Percentiles rank a stretch among this genome's conserved stretches.
Evolutionary conservation across 2,329 filamentous ascomycete genomes (phyloP).

Genomic region (Colletotrichum spinosum): DNA sequence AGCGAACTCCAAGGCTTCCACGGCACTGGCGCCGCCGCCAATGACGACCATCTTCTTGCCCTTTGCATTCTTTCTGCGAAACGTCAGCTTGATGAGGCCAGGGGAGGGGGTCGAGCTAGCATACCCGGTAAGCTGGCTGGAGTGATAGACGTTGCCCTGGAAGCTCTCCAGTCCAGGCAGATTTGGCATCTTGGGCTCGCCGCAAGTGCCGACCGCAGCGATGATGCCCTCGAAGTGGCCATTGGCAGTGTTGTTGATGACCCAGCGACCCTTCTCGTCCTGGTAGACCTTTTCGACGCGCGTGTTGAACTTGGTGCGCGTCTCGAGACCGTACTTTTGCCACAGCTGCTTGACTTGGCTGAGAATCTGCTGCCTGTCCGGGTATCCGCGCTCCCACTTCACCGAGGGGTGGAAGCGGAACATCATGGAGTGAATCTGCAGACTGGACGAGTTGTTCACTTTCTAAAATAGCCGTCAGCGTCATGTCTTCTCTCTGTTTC

Average conservation of each 20-base stretch:
- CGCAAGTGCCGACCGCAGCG: conserved; percentile 83
- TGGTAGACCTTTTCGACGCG: conserved; percentile 77
- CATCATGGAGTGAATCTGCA: conserved; percentile 89
- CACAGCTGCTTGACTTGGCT: conserved; percentile 78
- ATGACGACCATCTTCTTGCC: conserved; percentile 82
- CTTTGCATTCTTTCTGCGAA: conserved; percentile 70
- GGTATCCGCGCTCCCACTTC: conserved; percentile 81
- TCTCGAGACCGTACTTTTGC: conserved; percentile 78
- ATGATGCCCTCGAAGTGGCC: conserved; percentile 84
- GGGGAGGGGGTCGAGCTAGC: conserved; percentile 9
- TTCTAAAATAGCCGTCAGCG: conserved; percentile 56
- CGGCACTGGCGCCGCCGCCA: conserved; percentile 83
- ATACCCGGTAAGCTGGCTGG: conserved; percentile 75
- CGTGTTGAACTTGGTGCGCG: conserved; percentile 78
- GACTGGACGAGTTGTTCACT: conserved; percentile 84
- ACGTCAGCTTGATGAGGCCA: conserved; percentile 38
- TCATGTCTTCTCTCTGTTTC: neutral
- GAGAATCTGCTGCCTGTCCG: conserved; percentile 80
- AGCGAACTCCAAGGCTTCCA: conserved; percentile 86
- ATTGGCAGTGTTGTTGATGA: conserved; percentile 77
- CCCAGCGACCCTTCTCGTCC: conserved; percentile 77
- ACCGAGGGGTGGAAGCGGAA: conserved; percentile 89
- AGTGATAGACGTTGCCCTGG: conserved; percentile 79
- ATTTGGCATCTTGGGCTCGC: conserved; percentile 78
- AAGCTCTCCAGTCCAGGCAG: conserved; percentile 79